Evolutionary conservation across 2,329 filamentous ascomycete genomes (phyloP), one percentile per base, ranked within the genome.

Genomic region (Hypocrella siamensis): DNA sequence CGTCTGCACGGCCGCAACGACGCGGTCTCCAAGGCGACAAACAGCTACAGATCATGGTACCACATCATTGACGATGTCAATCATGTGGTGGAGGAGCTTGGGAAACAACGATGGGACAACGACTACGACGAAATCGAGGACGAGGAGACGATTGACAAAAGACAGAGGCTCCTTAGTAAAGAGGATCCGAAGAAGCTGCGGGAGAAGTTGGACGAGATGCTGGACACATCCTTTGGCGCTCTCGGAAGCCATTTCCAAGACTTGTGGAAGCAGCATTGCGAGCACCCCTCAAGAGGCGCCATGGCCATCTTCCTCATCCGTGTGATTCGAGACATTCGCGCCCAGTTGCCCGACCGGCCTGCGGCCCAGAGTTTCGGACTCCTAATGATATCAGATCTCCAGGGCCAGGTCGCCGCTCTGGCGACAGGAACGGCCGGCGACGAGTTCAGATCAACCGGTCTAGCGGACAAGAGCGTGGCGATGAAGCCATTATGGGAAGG

Each of bases 401-500:
- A 93, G 38, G 46, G 63, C 17, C 60, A 61, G 3, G 53, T 93
- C 4, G 74, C 70, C 0, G 46, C 47, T 3, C 56, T 66, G 18
- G 64, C 79, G 2, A 58, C 66, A 0, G 45, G 52, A 10, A 48
- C 59, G 0, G 58, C 71, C 0, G 45, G 79, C 21, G 52, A 66
- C 32, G 47, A 62, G 31, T 61, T 75, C 31, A 42, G 51, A 2
- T 48, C 49, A n/a, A 46, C 47, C 3, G 49, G 57, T 0, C 49
- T 67, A 26, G 51, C 58, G 2, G 51, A 56, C 29, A 65, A 57
- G 33, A 56, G 46, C 18, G 64, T 81, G 1, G 63, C 66, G 3
- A 75, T 77, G 6, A 65, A 75, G 31, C 64, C 70, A 1, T 60
- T 94, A 0, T 94, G 86, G 86, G 84, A 92, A 48, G 81, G 81